phyloP scores from a whole-genome alignment of 495 filamentous ascomycete genomes.

The Hypoxylon trugodes region DNA sequence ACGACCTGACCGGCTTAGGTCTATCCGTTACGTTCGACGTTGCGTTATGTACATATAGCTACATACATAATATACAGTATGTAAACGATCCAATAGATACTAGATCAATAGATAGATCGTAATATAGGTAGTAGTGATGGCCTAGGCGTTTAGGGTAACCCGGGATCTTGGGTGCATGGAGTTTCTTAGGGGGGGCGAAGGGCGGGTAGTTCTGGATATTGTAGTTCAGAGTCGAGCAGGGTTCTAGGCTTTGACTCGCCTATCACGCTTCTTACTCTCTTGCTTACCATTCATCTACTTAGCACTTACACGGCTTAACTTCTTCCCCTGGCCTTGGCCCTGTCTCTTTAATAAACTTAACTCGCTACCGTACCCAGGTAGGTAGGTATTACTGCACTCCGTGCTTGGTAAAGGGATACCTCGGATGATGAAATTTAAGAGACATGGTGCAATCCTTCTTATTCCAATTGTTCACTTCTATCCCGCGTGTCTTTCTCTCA shows the following conservation, averaged over 20 bases:
- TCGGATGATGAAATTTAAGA: neutral
- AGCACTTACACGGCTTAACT: slow-evolving; percentile 13
- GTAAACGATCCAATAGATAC: slow-evolving; percentile 3
- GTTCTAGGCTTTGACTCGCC: slow-evolving; percentile 42
- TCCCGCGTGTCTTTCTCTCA: slow-evolving; percentile 2
- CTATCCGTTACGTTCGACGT: neutral
- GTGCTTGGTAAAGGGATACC: slow-evolving; percentile 16
- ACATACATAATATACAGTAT: neutral
- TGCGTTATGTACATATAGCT: neutral
- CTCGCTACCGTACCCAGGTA: too few species aligned
- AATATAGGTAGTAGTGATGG: slow-evolving; percentile 36
- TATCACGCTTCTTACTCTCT: too few species aligned
- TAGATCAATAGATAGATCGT: slow-evolving; percentile 36
- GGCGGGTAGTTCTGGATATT: slow-evolving; percentile 38
- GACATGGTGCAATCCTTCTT: slow-evolving; percentile 15
- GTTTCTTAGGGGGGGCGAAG: slow-evolving; percentile 33
- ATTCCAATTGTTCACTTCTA: too few species aligned
- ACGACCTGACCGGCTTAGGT: neutral
- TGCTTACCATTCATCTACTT: slow-evolving; percentile 2
- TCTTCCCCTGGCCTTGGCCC: neutral
- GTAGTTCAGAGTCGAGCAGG: slow-evolving; percentile 31
- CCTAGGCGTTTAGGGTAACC: slow-evolving; percentile 33
- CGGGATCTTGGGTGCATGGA: slow-evolving; percentile 46
- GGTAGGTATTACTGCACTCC: slow-evolving; percentile 1
- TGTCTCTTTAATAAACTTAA: slow-evolving; percentile 13